phyloP scores from a whole-genome alignment of 2,329 filamentous ascomycete species.

The Fusarium torulosum region DNA sequence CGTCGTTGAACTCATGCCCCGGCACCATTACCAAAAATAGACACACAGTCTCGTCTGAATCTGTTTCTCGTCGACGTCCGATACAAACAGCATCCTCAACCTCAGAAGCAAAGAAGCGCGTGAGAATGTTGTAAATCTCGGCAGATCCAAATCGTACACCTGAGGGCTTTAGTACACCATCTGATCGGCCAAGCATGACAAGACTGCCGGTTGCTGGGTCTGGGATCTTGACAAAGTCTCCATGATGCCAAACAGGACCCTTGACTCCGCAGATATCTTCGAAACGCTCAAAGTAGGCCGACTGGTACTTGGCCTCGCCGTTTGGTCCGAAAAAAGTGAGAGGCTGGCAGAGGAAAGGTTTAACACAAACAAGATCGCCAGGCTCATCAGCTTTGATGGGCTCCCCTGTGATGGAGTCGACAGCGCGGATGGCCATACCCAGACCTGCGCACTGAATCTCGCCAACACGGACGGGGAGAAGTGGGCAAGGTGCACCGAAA shows the following conservation, averaged over 20 bases:
- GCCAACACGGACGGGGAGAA: constrained; percentile 77
- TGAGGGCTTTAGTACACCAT: constrained; percentile 92
- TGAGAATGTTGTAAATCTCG: constrained; percentile 95
- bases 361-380: constrained; percentile 88
- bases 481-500: constrained; percentile 86
- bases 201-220: constrained; percentile 80
- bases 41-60: constrained; percentile 87
- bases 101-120: constrained; percentile 82
- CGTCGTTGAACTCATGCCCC: constrained; percentile 67
- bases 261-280: constrained; percentile 56
- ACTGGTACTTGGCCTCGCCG: constrained; percentile 78
- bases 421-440: constrained; percentile 79
- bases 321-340: constrained; percentile 84
- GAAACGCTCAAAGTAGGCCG: constrained; percentile 91
- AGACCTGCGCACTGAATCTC: constrained; percentile 84
- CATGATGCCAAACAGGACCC: constrained; percentile 85
- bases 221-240: constrained; percentile 82
- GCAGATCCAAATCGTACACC: constrained; percentile 93
- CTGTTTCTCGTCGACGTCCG: constrained; percentile 77
- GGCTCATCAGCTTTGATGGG: constrained; percentile 72
- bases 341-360: constrained; percentile 91
- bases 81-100: constrained; percentile 91
- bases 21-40: constrained; percentile 85
- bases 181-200: constrained; percentile 90
- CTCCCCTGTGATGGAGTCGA: constrained; percentile 69